Evolutionary conservation across 176 grass and related monocot species (phyloP).

Genomic region (Neostapfia colusana): DNA sequence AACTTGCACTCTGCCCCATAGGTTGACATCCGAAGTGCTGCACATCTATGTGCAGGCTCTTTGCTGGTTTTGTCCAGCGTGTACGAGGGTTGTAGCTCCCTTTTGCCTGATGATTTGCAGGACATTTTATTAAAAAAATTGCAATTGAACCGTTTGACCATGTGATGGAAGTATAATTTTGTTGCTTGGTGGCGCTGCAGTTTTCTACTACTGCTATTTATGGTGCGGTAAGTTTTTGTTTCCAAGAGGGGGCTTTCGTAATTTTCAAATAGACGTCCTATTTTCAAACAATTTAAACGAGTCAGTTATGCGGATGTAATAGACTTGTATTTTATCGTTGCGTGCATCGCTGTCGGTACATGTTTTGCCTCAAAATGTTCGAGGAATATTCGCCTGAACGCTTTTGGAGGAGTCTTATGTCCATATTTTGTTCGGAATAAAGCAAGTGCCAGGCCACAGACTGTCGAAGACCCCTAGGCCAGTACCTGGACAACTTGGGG

Average conservation of each 20-base stretch:
- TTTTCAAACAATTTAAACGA: background rate
- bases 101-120: constrained; percentile 45
- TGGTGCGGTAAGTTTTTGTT: background rate
- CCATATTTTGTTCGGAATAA: background rate
- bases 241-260: background rate
- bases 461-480: background rate
- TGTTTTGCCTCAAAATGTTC: background rate
- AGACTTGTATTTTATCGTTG: background rate
- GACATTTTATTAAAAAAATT: constrained; percentile 12
- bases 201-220: background rate
- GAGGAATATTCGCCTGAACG: background rate
- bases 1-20: background rate
- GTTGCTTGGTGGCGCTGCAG: background rate
- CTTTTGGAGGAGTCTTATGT: background rate
- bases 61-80: constrained; percentile 41
- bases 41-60: background rate
- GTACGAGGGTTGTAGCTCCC: constrained; percentile 36
- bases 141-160: constrained; percentile 4
- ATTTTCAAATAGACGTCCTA: background rate
- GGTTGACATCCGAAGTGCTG: constrained; percentile 14
- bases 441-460: background rate
- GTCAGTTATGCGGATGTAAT: background rate
- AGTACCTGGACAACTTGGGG: background rate
- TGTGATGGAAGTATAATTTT: background rate
- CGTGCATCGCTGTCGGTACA: background rate